A percentile compares a stretch with the other conserved stretches of the same genome.
Conservation (phyloP, 352 stramenopile species). For the Albugo candida region DNA sequence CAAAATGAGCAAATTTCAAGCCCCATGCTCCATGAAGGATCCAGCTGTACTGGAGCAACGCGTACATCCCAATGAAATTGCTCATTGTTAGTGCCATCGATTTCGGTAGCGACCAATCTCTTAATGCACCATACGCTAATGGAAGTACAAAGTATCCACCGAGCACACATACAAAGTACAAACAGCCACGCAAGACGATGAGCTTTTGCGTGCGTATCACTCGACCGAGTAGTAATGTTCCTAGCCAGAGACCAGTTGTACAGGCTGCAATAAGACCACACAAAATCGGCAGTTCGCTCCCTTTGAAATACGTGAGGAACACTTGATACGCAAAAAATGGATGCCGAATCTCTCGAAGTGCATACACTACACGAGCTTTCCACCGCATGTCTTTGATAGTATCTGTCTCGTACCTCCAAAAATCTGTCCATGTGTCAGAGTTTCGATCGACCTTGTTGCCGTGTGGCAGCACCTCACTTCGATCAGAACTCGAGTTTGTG, state of each 20-base stretch:
- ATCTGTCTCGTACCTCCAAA: conserved; percentile 57
- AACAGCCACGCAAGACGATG: conserved; percentile 20
- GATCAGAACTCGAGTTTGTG: neutral
- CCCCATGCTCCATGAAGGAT: conserved; percentile 48
- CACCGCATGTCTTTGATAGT: conserved; percentile 41
- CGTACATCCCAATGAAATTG: conserved; percentile 58
- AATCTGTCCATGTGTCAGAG: conserved; percentile 55
- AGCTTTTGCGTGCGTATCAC: conserved; percentile 42
- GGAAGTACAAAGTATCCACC: conserved; percentile 27
- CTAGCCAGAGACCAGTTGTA: conserved; percentile 41
- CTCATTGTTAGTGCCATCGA: conserved; percentile 39
- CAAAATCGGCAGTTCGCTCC: conserved; percentile 42
- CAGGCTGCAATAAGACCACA: conserved; percentile 37
- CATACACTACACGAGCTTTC: conserved; percentile 43
- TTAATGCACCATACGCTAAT: conserved; percentile 34
- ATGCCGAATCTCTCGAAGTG: conserved; percentile 52
- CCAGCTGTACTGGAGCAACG: conserved; percentile 53
- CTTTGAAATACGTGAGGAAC: conserved; percentile 49
- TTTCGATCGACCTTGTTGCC: conserved; percentile 4
- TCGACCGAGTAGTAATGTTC: conserved; percentile 22
- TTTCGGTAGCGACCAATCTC: conserved; percentile 46
- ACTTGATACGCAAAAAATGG: conserved; percentile 71
- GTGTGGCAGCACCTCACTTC: conserved; percentile 18
- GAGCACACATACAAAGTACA: conserved; percentile 61
- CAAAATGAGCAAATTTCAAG: conserved; percentile 36